Evolutionary conservation across 352 stramenopile genomes (phyloP).

Genomic region (Elongisporangium undulatum): DNA sequence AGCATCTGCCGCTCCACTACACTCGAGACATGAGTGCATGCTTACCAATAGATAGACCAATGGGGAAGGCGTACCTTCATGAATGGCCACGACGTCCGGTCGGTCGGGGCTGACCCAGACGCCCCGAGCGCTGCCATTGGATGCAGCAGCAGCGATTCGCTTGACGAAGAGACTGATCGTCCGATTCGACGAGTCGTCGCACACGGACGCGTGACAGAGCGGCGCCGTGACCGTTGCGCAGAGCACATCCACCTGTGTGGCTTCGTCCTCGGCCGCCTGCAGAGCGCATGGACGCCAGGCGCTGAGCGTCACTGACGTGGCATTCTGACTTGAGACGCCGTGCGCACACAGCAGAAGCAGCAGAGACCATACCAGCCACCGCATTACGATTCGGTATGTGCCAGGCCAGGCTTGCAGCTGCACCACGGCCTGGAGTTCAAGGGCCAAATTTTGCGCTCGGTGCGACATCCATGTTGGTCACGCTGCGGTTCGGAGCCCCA

Average conservation of each 20-base stretch:
- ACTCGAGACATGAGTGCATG: conserved; percentile 6
- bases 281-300: conserved; percentile 30
- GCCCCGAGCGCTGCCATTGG: conserved; percentile 9
- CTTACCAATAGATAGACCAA: no score
- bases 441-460: no score
- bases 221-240: conserved; percentile 35
- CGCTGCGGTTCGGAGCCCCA: no score
- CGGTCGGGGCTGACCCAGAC: conserved; percentile 44
- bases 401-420: no score
- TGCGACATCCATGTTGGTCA: no score
- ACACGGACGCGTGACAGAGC: conserved; percentile 44
- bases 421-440: no score
- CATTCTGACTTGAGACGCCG: neutral
- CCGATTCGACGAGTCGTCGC: conserved; percentile 27
- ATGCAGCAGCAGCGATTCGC: conserved; percentile 27
- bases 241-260: conserved; percentile 23
- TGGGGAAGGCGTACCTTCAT: neutral
- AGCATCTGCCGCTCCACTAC: conserved; percentile 42
- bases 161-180: conserved; percentile 53
- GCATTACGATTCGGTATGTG: no score
- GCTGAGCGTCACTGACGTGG: conserved; percentile 9
- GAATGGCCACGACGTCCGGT: conserved; percentile 17
- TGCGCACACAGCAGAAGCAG: no score
- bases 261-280: conserved; percentile 16
- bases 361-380: no score